Percentiles rank a stretch among this genome's conserved stretches.
Conservation (phyloP, 345 rosid genomes). For the Geranium brycei region DNA sequence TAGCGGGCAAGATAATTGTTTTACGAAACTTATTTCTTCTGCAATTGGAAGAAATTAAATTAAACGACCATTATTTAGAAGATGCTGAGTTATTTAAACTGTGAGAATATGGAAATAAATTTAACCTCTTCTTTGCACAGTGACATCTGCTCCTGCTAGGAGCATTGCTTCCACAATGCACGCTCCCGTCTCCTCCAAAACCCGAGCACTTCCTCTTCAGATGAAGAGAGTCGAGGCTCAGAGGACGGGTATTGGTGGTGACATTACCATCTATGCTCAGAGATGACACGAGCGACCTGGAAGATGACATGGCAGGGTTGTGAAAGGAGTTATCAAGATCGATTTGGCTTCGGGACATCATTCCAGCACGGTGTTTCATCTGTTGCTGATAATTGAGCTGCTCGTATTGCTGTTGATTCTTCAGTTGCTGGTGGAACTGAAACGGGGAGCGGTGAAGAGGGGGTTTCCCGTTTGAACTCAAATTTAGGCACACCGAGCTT, state of each 20-base stretch:
- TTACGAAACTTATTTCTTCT: constrained; percentile 58
- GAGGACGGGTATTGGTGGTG: constrained; percentile 33
- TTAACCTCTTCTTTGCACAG: constrained; percentile 67
- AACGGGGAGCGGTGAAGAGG: constrained; percentile 25
- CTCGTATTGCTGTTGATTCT: constrained; percentile 29
- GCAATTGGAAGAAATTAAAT: not conserved
- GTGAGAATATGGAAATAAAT: not conserved
- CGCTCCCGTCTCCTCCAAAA: constrained; percentile 47
- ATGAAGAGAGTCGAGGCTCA: constrained; percentile 37
- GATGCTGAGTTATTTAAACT: not conserved
- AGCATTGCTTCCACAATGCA: constrained; percentile 34
- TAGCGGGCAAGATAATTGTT: constrained; percentile 74
- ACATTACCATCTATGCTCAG: constrained; percentile 52
- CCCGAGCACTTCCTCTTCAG: constrained; percentile 45
- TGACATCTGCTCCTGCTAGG: constrained; percentile 41
- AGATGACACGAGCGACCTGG: constrained; percentile 52
- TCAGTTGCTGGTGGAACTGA: constrained; percentile 38
- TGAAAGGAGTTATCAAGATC: constrained; percentile 49
- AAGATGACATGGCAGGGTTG: constrained; percentile 44
- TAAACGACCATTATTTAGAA: not conserved
- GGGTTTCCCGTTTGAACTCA: constrained; percentile 25
- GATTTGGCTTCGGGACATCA: constrained; percentile 35
- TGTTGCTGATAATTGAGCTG: constrained; percentile 19
- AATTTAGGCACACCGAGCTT: constrained; percentile 23
- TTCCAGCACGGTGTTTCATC: constrained; percentile 24